Evolutionary conservation across 371 early-diverging fungal genomes (phyloP), one percentile per base, ranked within the genome.

Genomic region (Lichtheimia corymbifera): DNA sequence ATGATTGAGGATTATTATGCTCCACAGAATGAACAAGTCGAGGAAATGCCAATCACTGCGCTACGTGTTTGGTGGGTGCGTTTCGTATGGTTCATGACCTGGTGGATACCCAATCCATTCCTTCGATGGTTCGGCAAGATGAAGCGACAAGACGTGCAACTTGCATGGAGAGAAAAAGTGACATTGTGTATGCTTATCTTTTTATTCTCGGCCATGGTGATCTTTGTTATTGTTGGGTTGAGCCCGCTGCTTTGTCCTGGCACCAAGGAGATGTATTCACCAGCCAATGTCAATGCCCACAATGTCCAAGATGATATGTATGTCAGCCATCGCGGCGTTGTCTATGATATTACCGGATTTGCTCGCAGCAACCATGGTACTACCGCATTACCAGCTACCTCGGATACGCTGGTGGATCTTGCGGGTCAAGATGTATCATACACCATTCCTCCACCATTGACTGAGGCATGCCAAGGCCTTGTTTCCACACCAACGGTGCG

Each of bases 81-180:
- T 22, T 81, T 89, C 64, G 92, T 93, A 0, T 95, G 93, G 93
- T 55, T 82, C 9, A 79, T 92, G 65, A 98, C 98, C 2, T 95
- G 91, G 89, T 95, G 93, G 91, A 86, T 94, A 17, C 95, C 94
- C 3, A 79, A 85, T 30, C 84, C 77, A 4, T 83, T 84, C 55
- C 71, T 95, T 27, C 63, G 72, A 4, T 66, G 80, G 69, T 76
- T 84, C 50, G 93, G 91, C 58, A 83, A 86, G 55, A 93, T 94
- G 88, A 86, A 86, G 62, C 88, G 87, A 50, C 80, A 80, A 58
- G 96, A 97, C 66, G 87, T 93, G 53, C 90, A 90, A 54, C 89
- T 95, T 79, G 97, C 98, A 3, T 98, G 98, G 98, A 88, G 97
- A 54, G 98, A 98, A 77, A 96, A 98, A 76, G 87, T 96, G 12